Evolutionary conservation across 805 yeast species (phyloP), one percentile per base, ranked within the genome.

Genomic region (Lachancea waltii): DNA sequence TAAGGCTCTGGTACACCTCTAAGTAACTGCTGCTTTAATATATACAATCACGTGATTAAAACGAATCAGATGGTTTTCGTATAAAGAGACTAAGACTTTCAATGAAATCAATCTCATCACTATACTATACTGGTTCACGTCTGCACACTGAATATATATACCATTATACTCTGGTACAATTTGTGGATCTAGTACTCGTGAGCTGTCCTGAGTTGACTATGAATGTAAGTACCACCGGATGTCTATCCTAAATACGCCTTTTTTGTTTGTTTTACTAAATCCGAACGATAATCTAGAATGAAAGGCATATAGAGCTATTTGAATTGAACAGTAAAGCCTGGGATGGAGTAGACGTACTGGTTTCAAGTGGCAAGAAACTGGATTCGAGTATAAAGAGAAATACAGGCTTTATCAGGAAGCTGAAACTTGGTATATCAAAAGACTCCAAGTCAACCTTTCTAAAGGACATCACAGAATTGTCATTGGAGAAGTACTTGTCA

Each of bases 331-430:
- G 41, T 0, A 48, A 54, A 38, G 79, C 81, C 2, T 77, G 85
- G 83, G 54, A 58, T 24, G 82, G 78, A 1, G 70, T 62, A 16
- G 48, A 44, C 14, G 60, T 61, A n/a, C 53, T 54, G 36, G 51
- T 52, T n/a, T 30, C 52, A 10, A 39, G 47, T 7, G 43, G 41
- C 11, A 35, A 48, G 7, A 73, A 72, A 44, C 57, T 78, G 7
- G 95, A 87, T 54, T 67, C 94, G 0, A 81, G 89, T 40, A 65
- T 87, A 47, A 87, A 87, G 65, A 84, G 81, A 56, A 85, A 89
- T 54, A 76, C 85, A 3, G 81, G 86, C 0, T 83, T 85, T 51
- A 78, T 86, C 35, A 82, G 79, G 54, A 81, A 81, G 49, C 54
- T 87, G 36, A 71, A 79, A 45, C 65, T 72, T 2, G 67, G 79